Percentiles rank a stretch among this genome's conserved stretches.
Evolutionary conservation across 371 early-diverging fungal species (phyloP).

Genomic region (Mortierella sp.): DNA sequence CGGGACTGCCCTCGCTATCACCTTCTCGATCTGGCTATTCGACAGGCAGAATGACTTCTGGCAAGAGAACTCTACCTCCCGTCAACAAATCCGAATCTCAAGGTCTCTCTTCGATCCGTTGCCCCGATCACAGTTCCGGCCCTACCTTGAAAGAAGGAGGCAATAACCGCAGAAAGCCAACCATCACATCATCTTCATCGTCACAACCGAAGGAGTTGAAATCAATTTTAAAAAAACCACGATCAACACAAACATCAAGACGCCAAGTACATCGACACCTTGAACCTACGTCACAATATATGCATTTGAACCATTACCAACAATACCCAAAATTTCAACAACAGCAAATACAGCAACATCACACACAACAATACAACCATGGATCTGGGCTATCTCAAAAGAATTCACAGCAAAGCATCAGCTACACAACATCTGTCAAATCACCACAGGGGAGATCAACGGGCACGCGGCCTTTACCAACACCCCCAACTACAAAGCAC

Average conservation of each 20-base stretch:
- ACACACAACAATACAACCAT: background rate
- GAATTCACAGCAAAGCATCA: background rate
- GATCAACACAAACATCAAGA: background rate
- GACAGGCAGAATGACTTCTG: too few relatives aligned
- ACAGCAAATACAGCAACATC: slow-evolving; percentile 4
- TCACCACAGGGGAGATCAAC: background rate
- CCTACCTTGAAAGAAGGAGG: too few relatives aligned
- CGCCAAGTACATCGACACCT: slow-evolving; percentile 15
- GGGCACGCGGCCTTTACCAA: slow-evolving; percentile 25
- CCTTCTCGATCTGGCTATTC: too few relatives aligned
- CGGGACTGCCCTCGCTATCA: too few relatives aligned
- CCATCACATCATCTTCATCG: too few relatives aligned
- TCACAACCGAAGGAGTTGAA: background rate
- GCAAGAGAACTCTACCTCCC: too few relatives aligned
- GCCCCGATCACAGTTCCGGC: background rate
- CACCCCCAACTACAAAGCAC: slow-evolving; percentile 22
- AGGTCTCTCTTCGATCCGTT: slow-evolving; percentile 11
- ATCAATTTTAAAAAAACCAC: slow-evolving; percentile 26
- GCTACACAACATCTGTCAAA: background rate
- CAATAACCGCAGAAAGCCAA: too few relatives aligned
- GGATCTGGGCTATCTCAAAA: background rate
- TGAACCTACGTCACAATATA: slow-evolving; percentile 8
- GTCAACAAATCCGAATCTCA: slow-evolving; percentile 16
- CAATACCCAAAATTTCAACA: too few relatives aligned
- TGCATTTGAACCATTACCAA: slow-evolving; percentile 3